phyloP scores from a whole-genome alignment of 2,329 filamentous ascomycete genomes.

The Fusarium secorum region DNA sequence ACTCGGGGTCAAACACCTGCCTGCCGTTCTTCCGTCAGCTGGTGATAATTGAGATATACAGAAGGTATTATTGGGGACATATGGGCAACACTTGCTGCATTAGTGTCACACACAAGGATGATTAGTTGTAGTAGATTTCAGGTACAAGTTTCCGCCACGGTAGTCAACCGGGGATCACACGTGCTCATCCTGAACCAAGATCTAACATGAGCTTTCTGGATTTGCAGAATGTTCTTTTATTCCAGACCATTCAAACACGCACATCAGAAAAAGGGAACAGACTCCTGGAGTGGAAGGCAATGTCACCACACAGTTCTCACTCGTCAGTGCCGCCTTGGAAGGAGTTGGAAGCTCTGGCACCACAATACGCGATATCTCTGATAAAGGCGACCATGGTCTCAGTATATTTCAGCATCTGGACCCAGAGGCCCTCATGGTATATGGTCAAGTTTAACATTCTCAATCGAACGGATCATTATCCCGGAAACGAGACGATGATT shows the following conservation, averaged over 20 bases:
- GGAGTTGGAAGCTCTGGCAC: not conserved
- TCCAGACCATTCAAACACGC: too few species aligned
- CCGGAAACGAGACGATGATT: not conserved
- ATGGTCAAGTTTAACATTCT: not conserved
- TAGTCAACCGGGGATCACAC: not conserved
- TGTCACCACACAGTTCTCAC: not conserved
- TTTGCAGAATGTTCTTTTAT: rapidly evolving
- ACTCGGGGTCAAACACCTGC: not conserved
- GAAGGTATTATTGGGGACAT: not conserved
- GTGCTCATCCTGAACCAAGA: not conserved
- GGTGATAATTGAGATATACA: not conserved
- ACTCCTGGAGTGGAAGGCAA: not conserved
- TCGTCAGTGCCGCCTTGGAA: not conserved
- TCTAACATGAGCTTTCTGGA: not conserved
- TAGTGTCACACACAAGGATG: not conserved
- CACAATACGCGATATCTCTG: not conserved
- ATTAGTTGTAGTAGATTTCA: not conserved
- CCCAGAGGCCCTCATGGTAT: not conserved
- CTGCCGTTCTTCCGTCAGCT: not conserved
- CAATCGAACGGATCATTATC: not conserved
- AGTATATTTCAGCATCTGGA: not conserved
- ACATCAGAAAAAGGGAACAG: too few species aligned
- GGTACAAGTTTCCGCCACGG: too few species aligned
- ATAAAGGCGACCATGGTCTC: not conserved
- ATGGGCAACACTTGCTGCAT: not conserved